phyloP scores from a whole-genome alignment of 345 rosid species.

The Brassica rapa region DNA sequence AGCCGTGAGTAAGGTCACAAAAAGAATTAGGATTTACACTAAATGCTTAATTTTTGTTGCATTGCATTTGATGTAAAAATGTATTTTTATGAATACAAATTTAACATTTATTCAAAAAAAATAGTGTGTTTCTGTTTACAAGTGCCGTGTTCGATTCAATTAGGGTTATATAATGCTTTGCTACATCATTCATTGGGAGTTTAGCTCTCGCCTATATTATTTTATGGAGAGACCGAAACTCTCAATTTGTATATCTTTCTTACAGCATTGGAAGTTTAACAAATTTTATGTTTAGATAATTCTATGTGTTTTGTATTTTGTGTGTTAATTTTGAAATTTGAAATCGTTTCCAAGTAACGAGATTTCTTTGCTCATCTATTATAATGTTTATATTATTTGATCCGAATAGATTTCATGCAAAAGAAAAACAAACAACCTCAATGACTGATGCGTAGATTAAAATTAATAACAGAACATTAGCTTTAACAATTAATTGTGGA shows the following conservation, averaged over 20 bases:
- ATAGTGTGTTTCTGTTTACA: background rate
- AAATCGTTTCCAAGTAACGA: background rate
- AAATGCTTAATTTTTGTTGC: no score
- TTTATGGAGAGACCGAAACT: background rate
- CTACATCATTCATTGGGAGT: background rate
- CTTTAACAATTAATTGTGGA: slow-evolving; percentile 18
- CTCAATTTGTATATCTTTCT: background rate
- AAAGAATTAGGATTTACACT: no score
- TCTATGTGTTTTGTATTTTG: background rate
- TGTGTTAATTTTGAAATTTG: background rate
- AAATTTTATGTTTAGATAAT: no score
- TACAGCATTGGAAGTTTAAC: no score
- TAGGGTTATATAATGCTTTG: background rate
- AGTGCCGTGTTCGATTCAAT: background rate
- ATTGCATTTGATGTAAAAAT: no score
- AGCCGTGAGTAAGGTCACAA: no score
- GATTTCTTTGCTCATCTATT: background rate
- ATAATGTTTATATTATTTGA: background rate
- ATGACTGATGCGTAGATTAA: slow-evolving; percentile 6
- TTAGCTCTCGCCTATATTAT: background rate
- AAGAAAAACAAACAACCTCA: background rate
- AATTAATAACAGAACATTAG: slow-evolving; percentile 1
- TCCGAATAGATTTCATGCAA: background rate
- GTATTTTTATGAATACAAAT: no score
- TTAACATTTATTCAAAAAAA: background rate